Evolutionary conservation across 2,329 filamentous ascomycete genomes (phyloP), one percentile per base, ranked within the genome.

Genomic region (Lachnellula arida): DNA sequence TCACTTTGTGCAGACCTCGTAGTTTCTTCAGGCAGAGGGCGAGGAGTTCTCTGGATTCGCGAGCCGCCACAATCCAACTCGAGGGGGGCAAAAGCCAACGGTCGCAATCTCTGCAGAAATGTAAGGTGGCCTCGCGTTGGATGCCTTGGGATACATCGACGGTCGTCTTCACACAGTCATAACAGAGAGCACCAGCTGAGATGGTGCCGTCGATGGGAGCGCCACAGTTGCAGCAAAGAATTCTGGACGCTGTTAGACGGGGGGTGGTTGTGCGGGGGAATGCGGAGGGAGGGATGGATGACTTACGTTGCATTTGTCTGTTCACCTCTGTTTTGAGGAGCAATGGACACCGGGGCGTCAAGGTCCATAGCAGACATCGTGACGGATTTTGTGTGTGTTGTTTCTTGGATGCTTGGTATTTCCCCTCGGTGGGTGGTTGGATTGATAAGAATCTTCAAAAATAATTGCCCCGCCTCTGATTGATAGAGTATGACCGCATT

Each of bases 221-320:
- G 70, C 93, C 94, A 74, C 94, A 99, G 80, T 97, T 96, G 78
- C 91, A 96, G 75, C 94, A 99, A 56, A 99, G 88, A 70, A 97
- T 96, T n/a, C 86, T 89, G 57, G 52, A 54, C 53, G 12, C 22
- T 66, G 62, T 60, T 64, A 60, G 53, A 50, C 47, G 51, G 53
- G 53, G 48, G 54, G 48, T 57, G 42, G 22, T 23, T 3, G 22
- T 23, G 22, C 34, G 15, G 28, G 6, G 47, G 19, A 32, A 25
- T 22, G 15, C n/a, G 6, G 44, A 28, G 3, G 12, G 19, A 22
- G 34, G 35, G 28, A 49, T 49, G 46, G 37, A 44, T 39, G 65
- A 70, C 77, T 65, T 72, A 81, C 80, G 83, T 87, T 60, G 83
- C 82, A 60, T 75, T 71, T 54, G 68, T 66, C 40, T 65, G 65